Percentiles rank a stretch among this genome's conserved stretches.
Evolutionary conservation across 768 basidiomycete genomes (phyloP).

Genomic region (Chalciporus sphaerocephalus): DNA sequence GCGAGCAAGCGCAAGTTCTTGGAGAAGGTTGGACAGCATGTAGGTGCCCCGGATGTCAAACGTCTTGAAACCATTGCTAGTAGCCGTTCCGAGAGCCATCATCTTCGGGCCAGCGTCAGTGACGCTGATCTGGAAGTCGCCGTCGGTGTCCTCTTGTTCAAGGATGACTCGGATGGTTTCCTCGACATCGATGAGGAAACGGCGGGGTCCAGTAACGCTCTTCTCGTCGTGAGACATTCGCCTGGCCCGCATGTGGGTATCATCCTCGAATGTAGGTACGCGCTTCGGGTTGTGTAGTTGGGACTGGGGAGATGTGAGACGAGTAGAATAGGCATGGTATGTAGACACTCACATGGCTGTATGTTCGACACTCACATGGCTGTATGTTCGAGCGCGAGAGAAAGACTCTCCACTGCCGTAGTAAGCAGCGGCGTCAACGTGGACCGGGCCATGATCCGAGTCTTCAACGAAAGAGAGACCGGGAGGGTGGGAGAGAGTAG

Average conservation of each 20-base stretch:
- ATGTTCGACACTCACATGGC: slow-evolving; percentile 76
- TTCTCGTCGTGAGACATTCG: slow-evolving; percentile 94
- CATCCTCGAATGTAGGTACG: slow-evolving; percentile 70
- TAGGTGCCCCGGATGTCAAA: slow-evolving; percentile 99
- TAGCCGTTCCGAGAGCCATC: slow-evolving; percentile 92
- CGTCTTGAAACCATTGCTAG: slow-evolving; percentile 95
- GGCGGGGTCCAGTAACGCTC: slow-evolving; percentile 69
- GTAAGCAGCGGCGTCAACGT: slow-evolving; percentile 74
- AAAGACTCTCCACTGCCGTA: slow-evolving; percentile 78
- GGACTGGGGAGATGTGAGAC: slow-evolving; percentile 41
- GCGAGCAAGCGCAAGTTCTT: slow-evolving; percentile 93
- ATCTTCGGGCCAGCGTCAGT: slow-evolving; percentile 96
- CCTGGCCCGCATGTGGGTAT: slow-evolving; percentile 66
- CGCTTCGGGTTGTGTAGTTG: slow-evolving; percentile 70
- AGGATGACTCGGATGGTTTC: slow-evolving; percentile 95
- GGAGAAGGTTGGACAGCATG: slow-evolving; percentile 98
- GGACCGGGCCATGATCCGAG: slow-evolving; percentile 40
- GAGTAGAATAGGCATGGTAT: slow-evolving; percentile 1
- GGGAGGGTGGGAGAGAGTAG: slow-evolving; percentile 58
- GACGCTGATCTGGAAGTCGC: slow-evolving; percentile 93
- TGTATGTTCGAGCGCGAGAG: slow-evolving; percentile 84
- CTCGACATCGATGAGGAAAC: slow-evolving; percentile 96
- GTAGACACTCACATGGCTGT: slow-evolving; percentile 63
- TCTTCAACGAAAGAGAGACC: slow-evolving; percentile 68
- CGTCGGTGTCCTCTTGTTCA: slow-evolving; percentile 97